phyloP scores from a whole-genome alignment of 108 stramenopile genomes.

The Cyclotella sp. region DNA sequence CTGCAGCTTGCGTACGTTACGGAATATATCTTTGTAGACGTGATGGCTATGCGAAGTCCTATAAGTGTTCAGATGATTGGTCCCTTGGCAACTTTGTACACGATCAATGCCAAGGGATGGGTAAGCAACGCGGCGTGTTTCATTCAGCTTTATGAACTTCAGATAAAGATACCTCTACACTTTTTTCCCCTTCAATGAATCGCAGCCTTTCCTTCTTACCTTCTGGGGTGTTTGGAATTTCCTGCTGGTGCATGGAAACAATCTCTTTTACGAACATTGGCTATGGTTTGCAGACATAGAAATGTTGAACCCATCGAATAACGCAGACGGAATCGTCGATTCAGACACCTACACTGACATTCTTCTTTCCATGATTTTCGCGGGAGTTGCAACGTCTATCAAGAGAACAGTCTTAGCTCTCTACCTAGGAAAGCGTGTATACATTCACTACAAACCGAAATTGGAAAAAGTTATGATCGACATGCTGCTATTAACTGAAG shows the following conservation, averaged over 20 bases:
- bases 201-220: conserved; percentile 60
- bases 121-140: neutral
- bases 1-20: conserved; percentile 60
- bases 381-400: conserved; percentile 62
- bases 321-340: conserved; percentile 60
- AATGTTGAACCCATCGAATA: conserved; percentile 53
- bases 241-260: conserved; percentile 62
- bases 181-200: neutral
- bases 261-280: conserved; percentile 55
- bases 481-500: conserved; percentile 25
- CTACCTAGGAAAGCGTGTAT: conserved; percentile 46
- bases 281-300: conserved; percentile 66
- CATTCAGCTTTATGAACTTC: neutral
- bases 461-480: conserved; percentile 19
- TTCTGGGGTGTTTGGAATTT: conserved; percentile 72
- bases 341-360: conserved; percentile 65
- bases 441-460: conserved; percentile 33
- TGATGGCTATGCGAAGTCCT: conserved; percentile 51
- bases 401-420: conserved; percentile 75
- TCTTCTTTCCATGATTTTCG: conserved; percentile 64
- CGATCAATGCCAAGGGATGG: conserved; percentile 77
- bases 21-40: conserved; percentile 67
- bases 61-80: conserved; percentile 60
- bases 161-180: neutral
- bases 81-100: conserved; percentile 73